Evolutionary conservation across 805 yeast species (phyloP).

Genomic region (Candida ascalaphidarum): DNA sequence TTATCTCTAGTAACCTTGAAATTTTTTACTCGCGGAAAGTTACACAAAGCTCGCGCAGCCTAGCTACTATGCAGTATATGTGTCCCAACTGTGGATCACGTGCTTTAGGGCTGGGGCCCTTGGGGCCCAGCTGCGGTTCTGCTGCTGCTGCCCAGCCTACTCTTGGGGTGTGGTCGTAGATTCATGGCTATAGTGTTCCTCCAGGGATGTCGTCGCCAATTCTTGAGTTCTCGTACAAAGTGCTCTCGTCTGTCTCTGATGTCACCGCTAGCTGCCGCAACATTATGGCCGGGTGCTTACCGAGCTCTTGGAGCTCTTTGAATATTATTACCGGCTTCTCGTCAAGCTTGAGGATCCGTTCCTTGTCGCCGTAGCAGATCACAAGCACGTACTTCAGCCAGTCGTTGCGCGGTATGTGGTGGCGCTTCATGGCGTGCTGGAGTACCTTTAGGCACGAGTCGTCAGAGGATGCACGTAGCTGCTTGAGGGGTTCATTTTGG

Average conservation of each 20-base stretch:
- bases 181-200: slow-evolving; percentile 21
- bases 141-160: too few species aligned
- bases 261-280: slow-evolving; percentile 49
- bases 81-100: slow-evolving; percentile 1
- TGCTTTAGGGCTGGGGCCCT: slow-evolving; percentile 15
- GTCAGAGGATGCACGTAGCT: slow-evolving; percentile 76
- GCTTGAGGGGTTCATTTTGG: slow-evolving; percentile 65
- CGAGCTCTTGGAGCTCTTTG: slow-evolving; percentile 76
- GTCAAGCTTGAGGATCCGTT: slow-evolving; percentile 69
- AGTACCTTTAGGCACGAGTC: slow-evolving; percentile 86
- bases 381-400: slow-evolving; percentile 86
- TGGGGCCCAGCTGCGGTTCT: too few species aligned
- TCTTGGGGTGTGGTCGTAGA: too few species aligned
- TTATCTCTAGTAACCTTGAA: slow-evolving; percentile 8
- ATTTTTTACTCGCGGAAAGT: slow-evolving; percentile 1
- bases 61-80: slow-evolving; percentile 1
- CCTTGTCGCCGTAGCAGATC: slow-evolving; percentile 86
- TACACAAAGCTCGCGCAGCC: neutral
- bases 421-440: slow-evolving; percentile 83
- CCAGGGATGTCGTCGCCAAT: slow-evolving; percentile 38
- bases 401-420: slow-evolving; percentile 67
- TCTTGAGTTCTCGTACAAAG: slow-evolving; percentile 24
- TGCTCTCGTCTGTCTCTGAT: slow-evolving; percentile 3
- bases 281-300: slow-evolving; percentile 89
- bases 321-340: slow-evolving; percentile 86